phyloP scores from a whole-genome alignment of 176 grass and related monocot species.

The Secale cereale region DNA sequence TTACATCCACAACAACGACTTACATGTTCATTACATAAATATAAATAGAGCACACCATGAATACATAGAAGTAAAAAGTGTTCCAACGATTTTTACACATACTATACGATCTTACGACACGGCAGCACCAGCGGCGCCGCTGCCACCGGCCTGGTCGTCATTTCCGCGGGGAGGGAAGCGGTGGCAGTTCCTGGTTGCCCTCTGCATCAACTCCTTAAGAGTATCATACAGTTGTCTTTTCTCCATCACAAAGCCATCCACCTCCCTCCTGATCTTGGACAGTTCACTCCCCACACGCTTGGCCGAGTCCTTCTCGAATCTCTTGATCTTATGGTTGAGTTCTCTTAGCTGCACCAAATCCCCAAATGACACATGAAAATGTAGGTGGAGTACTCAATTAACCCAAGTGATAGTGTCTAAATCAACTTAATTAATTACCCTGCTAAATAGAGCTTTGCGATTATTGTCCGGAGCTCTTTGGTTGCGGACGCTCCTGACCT shows the following conservation, averaged over 20 bases:
- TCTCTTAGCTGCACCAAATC: neutral
- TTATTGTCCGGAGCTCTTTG: neutral
- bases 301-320: neutral
- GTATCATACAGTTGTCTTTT: neutral
- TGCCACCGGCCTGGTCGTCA: neutral
- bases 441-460: neutral
- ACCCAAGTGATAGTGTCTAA: no score
- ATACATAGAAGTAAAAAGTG: neutral
- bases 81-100: neutral
- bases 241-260: neutral
- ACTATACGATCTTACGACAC: neutral
- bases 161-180: neutral
- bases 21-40: no score
- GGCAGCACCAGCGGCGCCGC: neutral
- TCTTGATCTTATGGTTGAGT: neutral
- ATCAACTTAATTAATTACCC: no score
- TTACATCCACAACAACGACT: no score
- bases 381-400: no score
- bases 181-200: neutral
- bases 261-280: neutral
- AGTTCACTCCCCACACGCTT: neutral
- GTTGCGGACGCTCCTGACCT: neutral
- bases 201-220: neutral
- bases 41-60: no score
- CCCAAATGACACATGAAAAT: neutral